Conservation (phyloP, 2,329 filamentous ascomycete genomes). For the Fusarium vanettenii region DNA sequence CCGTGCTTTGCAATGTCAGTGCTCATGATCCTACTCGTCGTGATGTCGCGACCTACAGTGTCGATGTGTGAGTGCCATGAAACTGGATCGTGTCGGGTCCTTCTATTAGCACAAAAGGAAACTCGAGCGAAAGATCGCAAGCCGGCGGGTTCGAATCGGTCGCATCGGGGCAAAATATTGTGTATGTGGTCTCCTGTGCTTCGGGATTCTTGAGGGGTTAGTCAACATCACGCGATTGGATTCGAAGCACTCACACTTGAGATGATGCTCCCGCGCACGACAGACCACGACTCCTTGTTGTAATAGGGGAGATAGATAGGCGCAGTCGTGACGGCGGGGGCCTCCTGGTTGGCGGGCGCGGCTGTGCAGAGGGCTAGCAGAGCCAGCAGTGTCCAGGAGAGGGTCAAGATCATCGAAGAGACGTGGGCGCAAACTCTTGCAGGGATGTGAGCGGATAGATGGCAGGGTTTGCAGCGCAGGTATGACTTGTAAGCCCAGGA, state of each 20-base stretch:
- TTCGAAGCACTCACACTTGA: conserved; percentile 50
- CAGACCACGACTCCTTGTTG: conserved; percentile 54
- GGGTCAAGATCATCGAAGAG: conserved; percentile 25
- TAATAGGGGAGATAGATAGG: conserved; percentile 61
- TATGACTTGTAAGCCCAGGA: neutral
- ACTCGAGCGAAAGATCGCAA: conserved; percentile 58
- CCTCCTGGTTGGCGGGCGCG: conserved; percentile 31
- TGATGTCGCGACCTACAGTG: conserved; percentile 49
- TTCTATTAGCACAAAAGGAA: conserved; percentile 61
- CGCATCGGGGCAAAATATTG: conserved; percentile 60
- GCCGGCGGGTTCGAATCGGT: conserved; percentile 52
- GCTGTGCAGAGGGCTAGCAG: conserved; percentile 42
- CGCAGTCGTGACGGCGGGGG: conserved; percentile 52
- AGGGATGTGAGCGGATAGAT: neutral
- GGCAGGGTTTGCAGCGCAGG: neutral
- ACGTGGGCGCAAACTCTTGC: neutral
- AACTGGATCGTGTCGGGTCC: conserved; percentile 58
- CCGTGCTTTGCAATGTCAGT: conserved; percentile 50
- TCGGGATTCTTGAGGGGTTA: conserved; percentile 39
- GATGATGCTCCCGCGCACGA: conserved; percentile 59
- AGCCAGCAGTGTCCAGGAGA: conserved; percentile 35
- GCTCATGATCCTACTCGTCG: neutral
- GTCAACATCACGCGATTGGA: neutral
- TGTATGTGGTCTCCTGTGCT: conserved; percentile 56
- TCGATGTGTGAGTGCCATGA: conserved; percentile 56